Conservation (phyloP, 2,329 filamentous ascomycete species). For the Fusarium tjaetaba region DNA sequence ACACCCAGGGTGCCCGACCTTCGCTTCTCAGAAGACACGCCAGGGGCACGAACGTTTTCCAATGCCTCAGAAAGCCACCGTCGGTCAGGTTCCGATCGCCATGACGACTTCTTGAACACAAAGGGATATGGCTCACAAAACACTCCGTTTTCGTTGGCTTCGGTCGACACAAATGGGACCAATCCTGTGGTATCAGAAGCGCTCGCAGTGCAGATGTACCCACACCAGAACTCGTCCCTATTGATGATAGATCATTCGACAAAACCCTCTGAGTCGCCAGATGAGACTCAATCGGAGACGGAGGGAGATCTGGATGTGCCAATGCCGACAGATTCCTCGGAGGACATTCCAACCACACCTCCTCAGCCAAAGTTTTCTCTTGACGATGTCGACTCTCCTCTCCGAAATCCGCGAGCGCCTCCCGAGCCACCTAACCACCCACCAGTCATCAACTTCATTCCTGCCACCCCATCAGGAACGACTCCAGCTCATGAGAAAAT, state of each 20-base stretch:
- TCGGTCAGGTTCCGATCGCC: conserved; percentile 57
- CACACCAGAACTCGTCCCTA: conserved; percentile 72
- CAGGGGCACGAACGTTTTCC: conserved; percentile 8
- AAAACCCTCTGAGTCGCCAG: conserved; percentile 59
- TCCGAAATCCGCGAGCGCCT: conserved; percentile 69
- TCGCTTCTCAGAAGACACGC: conserved; percentile 21
- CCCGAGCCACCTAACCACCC: conserved; percentile 60
- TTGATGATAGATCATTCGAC: conserved; percentile 67
- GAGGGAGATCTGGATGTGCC: conserved; percentile 34
- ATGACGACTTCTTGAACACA: conserved; percentile 64
- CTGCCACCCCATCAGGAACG: conserved; percentile 68
- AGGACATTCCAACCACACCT: conserved; percentile 59
- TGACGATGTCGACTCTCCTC: conserved; percentile 68
- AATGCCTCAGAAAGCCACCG: conserved; percentile 45
- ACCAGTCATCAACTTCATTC: conserved; percentile 66
- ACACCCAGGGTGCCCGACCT: conserved; percentile 22
- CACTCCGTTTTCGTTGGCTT: conserved; percentile 70
- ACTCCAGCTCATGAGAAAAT: conserved; percentile 65
- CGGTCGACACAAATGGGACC: conserved; percentile 70
- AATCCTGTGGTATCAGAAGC: conserved; percentile 71
- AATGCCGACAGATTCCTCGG: conserved; percentile 52
- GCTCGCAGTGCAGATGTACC: conserved; percentile 68
- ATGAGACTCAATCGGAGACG: conserved; percentile 44
- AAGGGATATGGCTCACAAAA: conserved; percentile 65
- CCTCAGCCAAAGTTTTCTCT: conserved; percentile 60